phyloP scores from a whole-genome alignment of 768 basidiomycete genomes.

The Russula griseocarnosa region DNA sequence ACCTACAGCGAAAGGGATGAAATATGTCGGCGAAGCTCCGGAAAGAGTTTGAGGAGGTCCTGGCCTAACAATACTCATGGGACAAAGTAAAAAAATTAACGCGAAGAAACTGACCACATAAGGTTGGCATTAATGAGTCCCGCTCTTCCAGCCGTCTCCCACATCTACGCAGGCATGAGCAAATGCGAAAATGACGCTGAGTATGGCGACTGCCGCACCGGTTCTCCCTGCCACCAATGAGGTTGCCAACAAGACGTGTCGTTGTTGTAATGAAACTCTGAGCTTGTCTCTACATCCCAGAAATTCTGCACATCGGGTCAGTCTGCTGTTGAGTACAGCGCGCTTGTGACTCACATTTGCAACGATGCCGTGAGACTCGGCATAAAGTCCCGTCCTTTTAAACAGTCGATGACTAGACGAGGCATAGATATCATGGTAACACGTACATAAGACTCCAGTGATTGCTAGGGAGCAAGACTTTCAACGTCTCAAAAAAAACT shows the following conservation, averaged over 20 bases:
- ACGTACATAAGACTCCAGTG: conserved; percentile 84
- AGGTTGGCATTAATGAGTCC: conserved; percentile 77
- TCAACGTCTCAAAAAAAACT: not conserved
- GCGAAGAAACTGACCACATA: conserved; percentile 70
- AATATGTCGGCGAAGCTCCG: conserved; percentile 68
- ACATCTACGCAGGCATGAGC: conserved; percentile 53
- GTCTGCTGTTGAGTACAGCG: not conserved
- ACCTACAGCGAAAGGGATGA: conserved; percentile 69
- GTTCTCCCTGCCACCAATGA: conserved; percentile 87
- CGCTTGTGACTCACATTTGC: conserved; percentile 58
- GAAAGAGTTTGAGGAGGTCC: conserved; percentile 70
- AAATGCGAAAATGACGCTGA: not conserved
- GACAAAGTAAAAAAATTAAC: not conserved
- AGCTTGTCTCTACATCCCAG: conserved; percentile 64
- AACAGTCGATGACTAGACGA: not conserved
- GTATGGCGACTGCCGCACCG: conserved; percentile 46
- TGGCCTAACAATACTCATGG: conserved; percentile 49
- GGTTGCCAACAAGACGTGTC: conserved; percentile 59
- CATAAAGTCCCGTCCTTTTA: conserved; percentile 79
- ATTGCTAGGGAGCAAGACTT: conserved; percentile 48
- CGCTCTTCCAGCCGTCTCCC: conserved; percentile 79
- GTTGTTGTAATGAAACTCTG: conserved; percentile 70
- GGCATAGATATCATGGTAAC: not conserved
- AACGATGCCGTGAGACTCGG: conserved; percentile 88
- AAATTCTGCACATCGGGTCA: conserved; percentile 57